A percentile compares a stretch with the other conserved stretches of the same genome.
Conservation (phyloP, 129 eudicot species). For the Apium graveolens region DNA sequence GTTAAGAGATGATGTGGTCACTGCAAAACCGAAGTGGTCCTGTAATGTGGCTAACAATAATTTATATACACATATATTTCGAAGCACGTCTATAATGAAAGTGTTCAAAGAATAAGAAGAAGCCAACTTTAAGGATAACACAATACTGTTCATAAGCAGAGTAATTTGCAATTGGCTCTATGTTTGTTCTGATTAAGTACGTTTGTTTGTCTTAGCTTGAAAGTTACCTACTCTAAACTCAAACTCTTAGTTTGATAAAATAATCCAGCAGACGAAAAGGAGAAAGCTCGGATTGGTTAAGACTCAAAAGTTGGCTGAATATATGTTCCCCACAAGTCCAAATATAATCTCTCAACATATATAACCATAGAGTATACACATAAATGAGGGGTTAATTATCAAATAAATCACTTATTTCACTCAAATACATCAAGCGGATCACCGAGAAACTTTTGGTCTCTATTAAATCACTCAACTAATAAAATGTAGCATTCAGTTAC, state of each 20-base stretch:
- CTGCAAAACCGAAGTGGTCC: background rate
- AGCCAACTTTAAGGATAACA: background rate
- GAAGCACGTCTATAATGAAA: background rate
- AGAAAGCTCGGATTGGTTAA: background rate
- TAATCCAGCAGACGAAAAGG: background rate
- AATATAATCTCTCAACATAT: background rate
- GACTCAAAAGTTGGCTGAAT: background rate
- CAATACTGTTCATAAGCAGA: background rate
- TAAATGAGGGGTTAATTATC: too few relatives aligned
- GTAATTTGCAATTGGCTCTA: background rate
- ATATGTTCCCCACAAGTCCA: background rate
- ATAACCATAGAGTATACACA: background rate
- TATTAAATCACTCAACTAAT: too few relatives aligned
- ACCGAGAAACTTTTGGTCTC: too few relatives aligned
- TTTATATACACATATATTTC: background rate
- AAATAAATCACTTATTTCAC: too few relatives aligned
- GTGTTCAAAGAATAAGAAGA: background rate
- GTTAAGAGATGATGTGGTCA: background rate
- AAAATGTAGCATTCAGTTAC: too few relatives aligned
- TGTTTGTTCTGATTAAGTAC: background rate
- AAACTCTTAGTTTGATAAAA: background rate
- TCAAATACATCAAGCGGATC: too few relatives aligned
- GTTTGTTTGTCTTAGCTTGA: background rate
- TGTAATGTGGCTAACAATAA: background rate
- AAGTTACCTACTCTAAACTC: background rate